Evolutionary conservation across 345 rosid genomes (phyloP).

Genomic region (Diplotaxis tenuifolia): DNA sequence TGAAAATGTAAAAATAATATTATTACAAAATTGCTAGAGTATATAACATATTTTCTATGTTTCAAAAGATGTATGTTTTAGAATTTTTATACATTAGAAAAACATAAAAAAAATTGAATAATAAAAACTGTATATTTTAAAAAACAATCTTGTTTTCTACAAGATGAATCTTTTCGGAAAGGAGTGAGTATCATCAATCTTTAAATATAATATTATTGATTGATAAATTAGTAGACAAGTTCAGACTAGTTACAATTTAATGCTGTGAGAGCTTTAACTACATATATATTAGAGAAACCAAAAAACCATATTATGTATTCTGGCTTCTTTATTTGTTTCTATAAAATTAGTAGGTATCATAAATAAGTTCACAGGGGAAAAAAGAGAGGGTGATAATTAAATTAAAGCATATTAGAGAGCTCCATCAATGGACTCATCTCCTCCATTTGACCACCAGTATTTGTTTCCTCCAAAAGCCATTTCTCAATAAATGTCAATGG

Average conservation of each 20-base stretch:
- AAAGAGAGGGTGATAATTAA: constrained; percentile 3
- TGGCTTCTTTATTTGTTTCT: constrained; percentile 27
- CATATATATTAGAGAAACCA: constrained; percentile 23
- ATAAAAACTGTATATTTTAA: too few relatives aligned
- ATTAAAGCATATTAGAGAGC: constrained; percentile 43
- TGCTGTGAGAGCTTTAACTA: constrained; percentile 20
- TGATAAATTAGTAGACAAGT: constrained; percentile 17
- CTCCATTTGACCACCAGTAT: constrained; percentile 45
- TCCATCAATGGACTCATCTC: constrained; percentile 66
- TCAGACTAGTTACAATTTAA: constrained; percentile 36
- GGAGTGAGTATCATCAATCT: too few relatives aligned
- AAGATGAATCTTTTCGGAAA: too few relatives aligned
- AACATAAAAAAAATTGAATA: too few relatives aligned
- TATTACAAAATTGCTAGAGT: too few relatives aligned
- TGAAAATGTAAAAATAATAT: too few relatives aligned
- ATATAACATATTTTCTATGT: too few relatives aligned
- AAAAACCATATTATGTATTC: constrained; percentile 20
- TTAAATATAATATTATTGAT: neutral
- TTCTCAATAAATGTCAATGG: constrained; percentile 89
- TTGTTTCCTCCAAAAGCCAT: constrained; percentile 90
- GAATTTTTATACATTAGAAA: too few relatives aligned
- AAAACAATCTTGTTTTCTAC: too few relatives aligned
- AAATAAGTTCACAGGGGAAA: constrained; percentile 16
- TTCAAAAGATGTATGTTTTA: too few relatives aligned
- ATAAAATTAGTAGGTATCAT: constrained; percentile 29